Conservation (phyloP, 2,329 filamentous ascomycete species). For the Nigrograna mackinnonii region DNA sequence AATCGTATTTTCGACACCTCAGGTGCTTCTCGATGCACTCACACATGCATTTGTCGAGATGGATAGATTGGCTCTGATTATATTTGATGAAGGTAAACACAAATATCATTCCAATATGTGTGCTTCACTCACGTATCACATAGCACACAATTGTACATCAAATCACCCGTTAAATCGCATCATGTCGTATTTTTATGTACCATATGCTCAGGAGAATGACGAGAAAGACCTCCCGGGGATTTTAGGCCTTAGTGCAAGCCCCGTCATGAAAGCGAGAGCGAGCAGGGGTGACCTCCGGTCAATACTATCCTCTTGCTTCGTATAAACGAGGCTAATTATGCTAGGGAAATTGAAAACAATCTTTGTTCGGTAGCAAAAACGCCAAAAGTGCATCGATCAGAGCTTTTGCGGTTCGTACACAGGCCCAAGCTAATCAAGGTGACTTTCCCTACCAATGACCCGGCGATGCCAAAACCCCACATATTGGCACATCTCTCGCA, state of each 20-base stretch:
- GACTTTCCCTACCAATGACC: constrained; percentile 23
- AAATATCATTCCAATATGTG: not conserved
- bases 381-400: constrained; percentile 69
- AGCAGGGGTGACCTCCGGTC: constrained; percentile 55
- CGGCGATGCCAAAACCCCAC: constrained; percentile 3
- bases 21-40: constrained; percentile 75
- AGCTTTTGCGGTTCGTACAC: constrained; percentile 70
- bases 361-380: constrained; percentile 71
- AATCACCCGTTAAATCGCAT: constrained; percentile 69
- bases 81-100: constrained; percentile 78
- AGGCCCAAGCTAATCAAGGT: constrained; percentile 60
- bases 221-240: constrained; percentile 62
- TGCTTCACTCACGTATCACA: not conserved
- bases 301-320: constrained; percentile 1
- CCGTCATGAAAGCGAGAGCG: constrained; percentile 64
- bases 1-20: constrained; percentile 78
- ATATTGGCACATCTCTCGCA: constrained; percentile 19
- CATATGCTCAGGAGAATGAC: constrained; percentile 35
- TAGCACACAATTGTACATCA: constrained; percentile 74
- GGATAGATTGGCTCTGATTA: constrained; percentile 65
- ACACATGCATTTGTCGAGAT: constrained; percentile 74
- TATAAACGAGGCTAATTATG: constrained; percentile 15
- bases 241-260: constrained; percentile 80
- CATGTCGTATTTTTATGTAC: constrained; percentile 73
- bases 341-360: constrained; percentile 65